Evolutionary conservation across 352 stramenopile species (phyloP).

Genomic region (Globisporangium solare): DNA sequence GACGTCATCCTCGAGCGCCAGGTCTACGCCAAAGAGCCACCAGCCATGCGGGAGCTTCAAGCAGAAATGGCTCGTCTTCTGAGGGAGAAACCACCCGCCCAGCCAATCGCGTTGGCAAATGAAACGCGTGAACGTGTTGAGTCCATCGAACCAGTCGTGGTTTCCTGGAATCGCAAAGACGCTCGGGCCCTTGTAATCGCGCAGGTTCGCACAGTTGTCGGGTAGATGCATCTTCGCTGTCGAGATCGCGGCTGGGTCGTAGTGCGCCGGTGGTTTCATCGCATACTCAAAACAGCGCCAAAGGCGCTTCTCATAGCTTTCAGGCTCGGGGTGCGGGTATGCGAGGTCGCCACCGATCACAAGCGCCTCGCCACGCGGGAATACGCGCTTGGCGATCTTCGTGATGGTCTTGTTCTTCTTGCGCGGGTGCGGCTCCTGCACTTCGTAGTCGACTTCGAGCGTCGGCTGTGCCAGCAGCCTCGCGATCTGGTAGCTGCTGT

Average conservation of each 20-base stretch:
- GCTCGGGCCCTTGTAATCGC: conserved; percentile 65
- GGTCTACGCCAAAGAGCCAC: conserved; percentile 91
- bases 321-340: conserved; percentile 85
- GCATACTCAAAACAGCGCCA: conserved; percentile 93
- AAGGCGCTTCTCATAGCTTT: conserved; percentile 88
- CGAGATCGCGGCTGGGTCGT: conserved; percentile 87
- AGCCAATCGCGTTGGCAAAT: conserved; percentile 91
- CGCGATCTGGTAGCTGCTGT: conserved; percentile 92
- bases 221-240: conserved; percentile 70
- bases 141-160: conserved; percentile 93
- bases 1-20: conserved; percentile 91
- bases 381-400: conserved; percentile 41
- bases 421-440: conserved; percentile 16
- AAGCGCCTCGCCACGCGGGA: conserved; percentile 84
- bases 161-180: conserved; percentile 87
- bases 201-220: conserved; percentile 34
- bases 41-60: conserved; percentile 88
- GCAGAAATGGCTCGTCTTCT: conserved; percentile 91
- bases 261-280: conserved; percentile 84
- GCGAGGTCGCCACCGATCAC: conserved; percentile 91
- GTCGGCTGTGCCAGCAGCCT: conserved; percentile 86
- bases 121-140: conserved; percentile 90
- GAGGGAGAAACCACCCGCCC: conserved; percentile 89
- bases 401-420: conserved; percentile 19
- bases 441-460: conserved; percentile 69